A percentile compares a stretch with the other conserved stretches of the same genome.
Evolutionary conservation across 1,284 basidiomycete species (phyloP).

Genomic region (Leccinum insigne): DNA sequence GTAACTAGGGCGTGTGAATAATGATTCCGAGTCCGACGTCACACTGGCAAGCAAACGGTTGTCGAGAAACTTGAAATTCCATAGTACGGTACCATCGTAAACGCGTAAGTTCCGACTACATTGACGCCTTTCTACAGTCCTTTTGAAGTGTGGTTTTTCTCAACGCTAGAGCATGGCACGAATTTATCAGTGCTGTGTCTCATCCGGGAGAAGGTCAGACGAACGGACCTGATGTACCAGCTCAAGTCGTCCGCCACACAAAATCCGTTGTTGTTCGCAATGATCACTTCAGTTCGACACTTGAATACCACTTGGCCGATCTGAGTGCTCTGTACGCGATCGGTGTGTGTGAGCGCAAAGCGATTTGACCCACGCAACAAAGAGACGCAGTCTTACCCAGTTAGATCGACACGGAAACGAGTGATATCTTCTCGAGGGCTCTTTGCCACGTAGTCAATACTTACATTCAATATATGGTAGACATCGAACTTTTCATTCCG

Average conservation of each 20-base stretch:
- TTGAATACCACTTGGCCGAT: background rate
- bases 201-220: background rate
- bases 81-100: too few relatives aligned
- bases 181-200: too few relatives aligned
- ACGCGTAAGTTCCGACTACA: background rate
- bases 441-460: too few relatives aligned
- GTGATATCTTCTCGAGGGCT: too few relatives aligned
- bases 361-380: background rate
- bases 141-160: background rate
- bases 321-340: background rate
- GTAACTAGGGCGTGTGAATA: too few relatives aligned
- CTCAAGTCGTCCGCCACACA: background rate
- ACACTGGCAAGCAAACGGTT: too few relatives aligned
- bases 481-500: too few relatives aligned
- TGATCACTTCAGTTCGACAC: background rate
- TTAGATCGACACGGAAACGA: background rate
- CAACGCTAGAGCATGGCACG: background rate
- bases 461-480: too few relatives aligned
- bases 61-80: too few relatives aligned
- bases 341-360: background rate
- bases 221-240: background rate
- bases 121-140: background rate
- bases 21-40: too few relatives aligned
- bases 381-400: background rate
- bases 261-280: background rate